A percentile compares a stretch with the other conserved stretches of the same genome.
phyloP scores from a whole-genome alignment of 768 basidiomycete genomes.

The Mycena venus region DNA sequence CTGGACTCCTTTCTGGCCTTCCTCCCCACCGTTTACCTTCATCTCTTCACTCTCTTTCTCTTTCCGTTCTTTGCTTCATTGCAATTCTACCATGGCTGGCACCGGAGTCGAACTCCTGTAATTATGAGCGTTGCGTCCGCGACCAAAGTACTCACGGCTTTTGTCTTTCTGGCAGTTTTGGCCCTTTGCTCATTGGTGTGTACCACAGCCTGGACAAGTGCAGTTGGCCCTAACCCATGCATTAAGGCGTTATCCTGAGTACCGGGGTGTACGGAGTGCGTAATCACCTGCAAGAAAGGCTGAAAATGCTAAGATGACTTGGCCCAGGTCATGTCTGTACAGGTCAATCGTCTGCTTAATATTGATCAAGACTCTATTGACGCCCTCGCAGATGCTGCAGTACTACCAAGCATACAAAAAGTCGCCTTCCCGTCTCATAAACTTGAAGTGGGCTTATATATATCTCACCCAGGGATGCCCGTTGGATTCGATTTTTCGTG shows the following conservation, averaged over 20 bases:
- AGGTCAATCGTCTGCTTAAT: background rate
- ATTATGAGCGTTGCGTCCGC: background rate
- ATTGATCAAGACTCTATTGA: background rate
- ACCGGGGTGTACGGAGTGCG: slow-evolving; percentile 21
- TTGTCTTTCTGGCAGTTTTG: slow-evolving; percentile 18
- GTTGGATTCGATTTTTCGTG: slow-evolving; percentile 32
- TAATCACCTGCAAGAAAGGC: background rate
- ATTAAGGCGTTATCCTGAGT: slow-evolving; percentile 25
- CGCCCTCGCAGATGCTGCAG: slow-evolving; percentile 18
- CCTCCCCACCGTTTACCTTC: background rate
- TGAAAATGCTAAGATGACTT: background rate
- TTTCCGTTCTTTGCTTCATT: background rate
- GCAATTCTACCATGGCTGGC: slow-evolving; percentile 25
- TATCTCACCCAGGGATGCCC: slow-evolving; percentile 1
- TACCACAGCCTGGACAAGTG: no score
- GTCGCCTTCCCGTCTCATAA: background rate
- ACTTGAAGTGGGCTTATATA: background rate
- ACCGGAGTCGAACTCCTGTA: slow-evolving; percentile 33
- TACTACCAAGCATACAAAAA: slow-evolving; percentile 28
- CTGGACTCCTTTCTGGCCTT: background rate
- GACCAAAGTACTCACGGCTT: background rate
- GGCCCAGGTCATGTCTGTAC: slow-evolving; percentile 15
- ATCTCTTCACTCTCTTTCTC: background rate
- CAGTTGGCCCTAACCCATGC: background rate
- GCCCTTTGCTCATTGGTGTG: slow-evolving; percentile 30